phyloP scores from a whole-genome alignment of 768 basidiomycete genomes.

The Dentipellis fragilis region DNA sequence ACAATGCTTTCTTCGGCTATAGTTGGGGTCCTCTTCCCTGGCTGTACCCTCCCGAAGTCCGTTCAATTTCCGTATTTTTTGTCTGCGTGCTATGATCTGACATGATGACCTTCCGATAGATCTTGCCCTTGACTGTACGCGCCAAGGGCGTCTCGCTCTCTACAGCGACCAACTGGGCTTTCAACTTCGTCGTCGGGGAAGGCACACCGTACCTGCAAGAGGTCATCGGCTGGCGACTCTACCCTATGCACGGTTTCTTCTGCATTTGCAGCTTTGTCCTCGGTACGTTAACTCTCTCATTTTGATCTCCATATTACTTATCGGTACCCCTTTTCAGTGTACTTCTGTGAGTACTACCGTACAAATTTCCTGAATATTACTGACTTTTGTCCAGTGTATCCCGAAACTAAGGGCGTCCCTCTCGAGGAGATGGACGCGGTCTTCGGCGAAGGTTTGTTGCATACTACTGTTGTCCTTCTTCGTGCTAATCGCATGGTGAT shows the following conservation, averaged over 20 bases:
- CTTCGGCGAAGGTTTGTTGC: constrained; percentile 70
- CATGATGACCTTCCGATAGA: constrained; percentile 32
- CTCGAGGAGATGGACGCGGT: constrained; percentile 88
- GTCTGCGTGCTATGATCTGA: too few species aligned
- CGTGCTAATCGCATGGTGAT: background rate
- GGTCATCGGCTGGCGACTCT: constrained; percentile 79
- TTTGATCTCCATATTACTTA: background rate
- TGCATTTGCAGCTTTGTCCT: constrained; percentile 80
- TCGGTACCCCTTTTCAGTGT: constrained; percentile 36
- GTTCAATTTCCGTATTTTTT: constrained; percentile 2
- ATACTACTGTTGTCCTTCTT: background rate
- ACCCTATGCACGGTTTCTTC: constrained; percentile 94
- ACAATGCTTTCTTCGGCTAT: constrained; percentile 91
- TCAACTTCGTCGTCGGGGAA: constrained; percentile 86
- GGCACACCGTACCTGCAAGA: constrained; percentile 83
- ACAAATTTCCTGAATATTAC: background rate
- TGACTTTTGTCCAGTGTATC: constrained; percentile 46
- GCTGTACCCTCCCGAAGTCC: constrained; percentile 80
- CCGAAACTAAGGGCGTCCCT: constrained; percentile 79
- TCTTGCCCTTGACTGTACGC: constrained; percentile 81
- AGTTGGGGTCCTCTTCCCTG: constrained; percentile 87
- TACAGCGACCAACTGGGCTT: constrained; percentile 79
- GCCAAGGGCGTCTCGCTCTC: constrained; percentile 95
- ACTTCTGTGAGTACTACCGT: constrained; percentile 43
- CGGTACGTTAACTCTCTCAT: constrained; percentile 30